Evolutionary conservation across 768 basidiomycete species (phyloP), one percentile per base, ranked within the genome.

Genomic region (Tricholoma bakamatsutake): DNA sequence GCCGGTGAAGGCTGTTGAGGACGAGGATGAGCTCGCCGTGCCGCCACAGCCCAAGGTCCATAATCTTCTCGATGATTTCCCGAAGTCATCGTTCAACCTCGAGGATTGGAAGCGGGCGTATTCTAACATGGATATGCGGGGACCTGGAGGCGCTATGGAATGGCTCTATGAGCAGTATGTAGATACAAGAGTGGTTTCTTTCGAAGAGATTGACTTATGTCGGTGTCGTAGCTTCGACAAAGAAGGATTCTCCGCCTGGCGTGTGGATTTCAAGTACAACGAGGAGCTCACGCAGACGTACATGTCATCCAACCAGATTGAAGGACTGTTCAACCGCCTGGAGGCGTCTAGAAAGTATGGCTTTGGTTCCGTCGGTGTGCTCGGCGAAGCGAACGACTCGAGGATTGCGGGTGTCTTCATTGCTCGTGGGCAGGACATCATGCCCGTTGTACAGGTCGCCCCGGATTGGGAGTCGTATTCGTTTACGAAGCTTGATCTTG

Each of bases 31-130:
- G 59, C 75, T 76, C 56, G 70, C 79, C 43, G 46, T 89, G 21
- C 84, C 88, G 24, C 83, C 82, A 47, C 93, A 90, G 74, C 92
- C 95, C 61, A 96, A 96, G 70, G 81, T 74, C 54, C 94, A 95
- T 83, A 96, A 97, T 81, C 95, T 96, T 21, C 85, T 96, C 50
- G 96, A 97, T 60, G 79, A 82, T 59, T 83, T 98, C 35, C 93
- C 93, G 63, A 95, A 91, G 73, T 88, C 90, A 10, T 75, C 80
- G 5, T 84, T 91, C 72, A 93, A 93, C 76, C 83, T 93, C 53
- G 90, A 96, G 72, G 93, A 97, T 73, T 97, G 93, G 93, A 98
- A 98, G 73, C 86, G 92, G 40, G 88, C 90, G 42, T 99, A 98
- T 80, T 97, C 94, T 64, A 98, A 98, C 87, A 86, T 88, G 71